These are phyloP conservation scores for Furcasterigmium furcatum DNA, from an alignment of 2,329 filamentous ascomycete species.

Conservation along the genomic window DNA sequence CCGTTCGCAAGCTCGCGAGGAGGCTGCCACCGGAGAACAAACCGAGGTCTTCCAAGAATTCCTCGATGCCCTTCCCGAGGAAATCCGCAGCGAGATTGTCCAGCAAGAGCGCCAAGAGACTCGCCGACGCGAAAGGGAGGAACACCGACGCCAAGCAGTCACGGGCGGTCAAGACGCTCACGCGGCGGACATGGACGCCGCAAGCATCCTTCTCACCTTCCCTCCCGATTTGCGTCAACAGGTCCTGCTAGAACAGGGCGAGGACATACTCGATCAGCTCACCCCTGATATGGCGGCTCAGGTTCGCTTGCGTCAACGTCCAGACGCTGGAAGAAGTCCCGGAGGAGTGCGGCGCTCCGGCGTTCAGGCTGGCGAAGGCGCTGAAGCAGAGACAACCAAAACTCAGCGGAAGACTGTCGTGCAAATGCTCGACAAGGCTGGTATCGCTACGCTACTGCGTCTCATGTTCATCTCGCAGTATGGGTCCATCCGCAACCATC, in stretches of 20 bases:
- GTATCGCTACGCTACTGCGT: constrained; percentile 92
- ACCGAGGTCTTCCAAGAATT: constrained; percentile 91
- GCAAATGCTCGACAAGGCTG: constrained; percentile 95
- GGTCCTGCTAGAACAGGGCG: constrained; percentile 87
- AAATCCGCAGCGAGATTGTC: constrained; percentile 86
- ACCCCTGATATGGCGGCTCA: constrained; percentile 85
- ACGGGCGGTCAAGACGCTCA: constrained; percentile 45
- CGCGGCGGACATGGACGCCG: constrained; percentile 80
- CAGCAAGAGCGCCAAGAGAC: constrained; percentile 88
- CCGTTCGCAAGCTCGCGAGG: constrained; percentile 70
- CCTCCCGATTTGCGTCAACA: constrained; percentile 81
- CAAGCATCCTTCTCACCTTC: constrained; percentile 87
- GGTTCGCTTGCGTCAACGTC: constrained; percentile 50
- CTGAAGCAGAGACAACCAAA: constrained; percentile 55
- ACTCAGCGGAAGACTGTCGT: constrained; percentile 76
- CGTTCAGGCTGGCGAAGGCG: constrained; percentile 18
- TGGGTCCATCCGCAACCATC: constrained; percentile 76
- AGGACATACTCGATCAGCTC: constrained; percentile 78
- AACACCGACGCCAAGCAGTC: constrained; percentile 65
- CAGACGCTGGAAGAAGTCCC: constrained; percentile 19
- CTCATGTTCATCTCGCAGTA: constrained; percentile 97
- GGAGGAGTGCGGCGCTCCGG: constrained; percentile 14
- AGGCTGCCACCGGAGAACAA: constrained; percentile 67
- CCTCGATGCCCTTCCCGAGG: constrained; percentile 84
- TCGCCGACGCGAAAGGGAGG: constrained; percentile 82